Percentiles rank a stretch among this genome's conserved stretches.
These are phyloP conservation scores for Gastrodia elata DNA, from an alignment of 106 monocot genomes.

Conservation along the genomic window DNA sequence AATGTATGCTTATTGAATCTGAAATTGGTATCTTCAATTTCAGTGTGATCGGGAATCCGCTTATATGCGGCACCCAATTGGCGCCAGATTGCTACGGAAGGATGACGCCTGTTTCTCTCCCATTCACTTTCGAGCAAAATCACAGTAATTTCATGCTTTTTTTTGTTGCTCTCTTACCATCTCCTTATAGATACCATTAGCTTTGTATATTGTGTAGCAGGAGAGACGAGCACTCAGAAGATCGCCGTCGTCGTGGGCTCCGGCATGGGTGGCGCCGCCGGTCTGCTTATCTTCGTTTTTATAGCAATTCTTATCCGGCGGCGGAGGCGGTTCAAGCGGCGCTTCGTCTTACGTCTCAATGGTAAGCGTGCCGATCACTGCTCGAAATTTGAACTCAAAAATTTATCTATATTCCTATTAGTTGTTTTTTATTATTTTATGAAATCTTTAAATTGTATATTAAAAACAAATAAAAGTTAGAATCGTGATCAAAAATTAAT, in stretches of 20 bases:
- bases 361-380: no score
- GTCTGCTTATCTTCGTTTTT: constrained; percentile 27
- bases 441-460: no score
- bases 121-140: constrained; percentile 33
- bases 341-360: constrained; percentile 37
- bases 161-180: background rate
- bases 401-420: no score
- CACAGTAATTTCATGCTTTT: constrained; percentile 27
- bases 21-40: background rate
- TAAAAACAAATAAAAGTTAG: no score
- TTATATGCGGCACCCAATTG: constrained; percentile 60
- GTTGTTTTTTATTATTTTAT: no score
- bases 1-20: background rate
- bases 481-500: no score
- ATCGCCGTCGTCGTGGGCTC: constrained; percentile 62
- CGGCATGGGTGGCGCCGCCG: constrained; percentile 35
- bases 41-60: constrained; percentile 71
- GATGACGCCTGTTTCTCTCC: constrained; percentile 29
- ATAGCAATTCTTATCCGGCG: constrained; percentile 37
- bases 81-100: constrained; percentile 45
- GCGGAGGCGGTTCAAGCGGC: constrained; percentile 40
- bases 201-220: constrained; percentile 11
- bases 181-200: background rate
- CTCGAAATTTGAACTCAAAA: no score
- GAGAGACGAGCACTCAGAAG: constrained; percentile 32